These are phyloP conservation scores for Trichoderma gamsii DNA, from an alignment of 495 filamentous ascomycete genomes.

Conservation along the genomic window DNA sequence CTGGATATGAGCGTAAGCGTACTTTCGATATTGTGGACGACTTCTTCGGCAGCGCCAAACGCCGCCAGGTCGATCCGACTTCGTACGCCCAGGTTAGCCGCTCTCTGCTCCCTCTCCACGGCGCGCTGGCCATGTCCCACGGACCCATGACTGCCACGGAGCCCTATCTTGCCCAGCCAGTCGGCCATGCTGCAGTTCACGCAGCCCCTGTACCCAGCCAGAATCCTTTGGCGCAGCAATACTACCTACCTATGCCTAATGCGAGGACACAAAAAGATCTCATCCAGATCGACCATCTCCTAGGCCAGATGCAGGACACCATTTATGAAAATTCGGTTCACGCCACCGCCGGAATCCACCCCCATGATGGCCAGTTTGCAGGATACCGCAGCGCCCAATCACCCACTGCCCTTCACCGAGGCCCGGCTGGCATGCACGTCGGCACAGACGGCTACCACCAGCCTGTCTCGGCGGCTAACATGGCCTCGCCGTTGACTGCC, in stretches of 20 bases:
- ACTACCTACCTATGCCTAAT: constrained; percentile 78
- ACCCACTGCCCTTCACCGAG: constrained; percentile 34
- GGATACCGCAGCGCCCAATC: constrained; percentile 20
- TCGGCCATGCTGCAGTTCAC: constrained; percentile 19
- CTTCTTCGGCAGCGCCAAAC: constrained; percentile 88
- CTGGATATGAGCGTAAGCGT: constrained; percentile 64
- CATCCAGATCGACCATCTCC: constrained; percentile 81
- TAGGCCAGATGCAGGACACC: constrained; percentile 90
- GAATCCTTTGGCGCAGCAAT: constrained; percentile 54
- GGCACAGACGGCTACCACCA: constrained; percentile 40
- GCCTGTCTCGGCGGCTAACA: constrained; percentile 45
- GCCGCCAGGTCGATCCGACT: constrained; percentile 75
- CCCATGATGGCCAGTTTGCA: constrained; percentile 47
- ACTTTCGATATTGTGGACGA: constrained; percentile 78
- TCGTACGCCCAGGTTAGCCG: constrained; percentile 79
- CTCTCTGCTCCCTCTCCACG: constrained; percentile 68
- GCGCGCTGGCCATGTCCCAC: constrained; percentile 56
- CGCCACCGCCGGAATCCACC: constrained; percentile 64
- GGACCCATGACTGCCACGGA: constrained; percentile 57
- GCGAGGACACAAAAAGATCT: constrained; percentile 89
- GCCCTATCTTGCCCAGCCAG: constrained; percentile 28
- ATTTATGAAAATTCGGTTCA: constrained; percentile 87
- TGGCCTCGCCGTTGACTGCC: constrained; percentile 55
- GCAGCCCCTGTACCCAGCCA: constrained; percentile 36
- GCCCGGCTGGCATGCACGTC: constrained; percentile 50